Evolutionary conservation across 495 filamentous ascomycete genomes (phyloP).

Genomic region (Amorphotheca resinae): DNA sequence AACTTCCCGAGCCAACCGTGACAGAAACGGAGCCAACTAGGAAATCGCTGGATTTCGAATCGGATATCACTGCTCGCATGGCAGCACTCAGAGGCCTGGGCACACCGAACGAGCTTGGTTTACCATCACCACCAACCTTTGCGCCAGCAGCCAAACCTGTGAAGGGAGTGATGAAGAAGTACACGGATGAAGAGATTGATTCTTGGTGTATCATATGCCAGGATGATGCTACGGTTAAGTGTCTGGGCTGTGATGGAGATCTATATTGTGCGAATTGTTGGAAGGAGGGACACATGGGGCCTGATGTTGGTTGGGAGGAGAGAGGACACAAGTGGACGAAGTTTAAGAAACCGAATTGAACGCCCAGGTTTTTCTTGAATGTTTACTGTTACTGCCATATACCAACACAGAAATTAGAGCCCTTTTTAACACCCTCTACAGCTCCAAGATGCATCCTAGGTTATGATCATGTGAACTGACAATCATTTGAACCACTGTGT

Average conservation of each 20-base stretch:
- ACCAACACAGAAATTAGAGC: too few relatives aligned
- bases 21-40: neutral
- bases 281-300: conserved; percentile 54
- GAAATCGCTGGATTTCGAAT: conserved; percentile 16
- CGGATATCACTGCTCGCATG: conserved; percentile 13
- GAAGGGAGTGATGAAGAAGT: conserved; percentile 22
- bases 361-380: too few relatives aligned
- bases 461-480: too few relatives aligned
- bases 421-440: too few relatives aligned
- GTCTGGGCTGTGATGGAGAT: conserved; percentile 51
- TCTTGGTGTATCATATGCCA: conserved; percentile 62
- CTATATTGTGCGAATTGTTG: conserved; percentile 56
- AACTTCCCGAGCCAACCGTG: conserved; percentile 4
- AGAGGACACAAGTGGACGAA: conserved; percentile 30
- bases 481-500: too few relatives aligned
- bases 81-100: conserved; percentile 9
- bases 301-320: conserved; percentile 43
- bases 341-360: conserved; percentile 15
- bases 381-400: too few relatives aligned
- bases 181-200: conserved; percentile 50
- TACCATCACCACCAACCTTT: conserved; percentile 44
- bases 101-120: conserved; percentile 22
- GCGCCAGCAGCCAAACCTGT: conserved; percentile 29
- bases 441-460: too few relatives aligned
- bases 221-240: conserved; percentile 49